phyloP scores from a whole-genome alignment of 345 rosid genomes.

The Alliaria petiolata region DNA sequence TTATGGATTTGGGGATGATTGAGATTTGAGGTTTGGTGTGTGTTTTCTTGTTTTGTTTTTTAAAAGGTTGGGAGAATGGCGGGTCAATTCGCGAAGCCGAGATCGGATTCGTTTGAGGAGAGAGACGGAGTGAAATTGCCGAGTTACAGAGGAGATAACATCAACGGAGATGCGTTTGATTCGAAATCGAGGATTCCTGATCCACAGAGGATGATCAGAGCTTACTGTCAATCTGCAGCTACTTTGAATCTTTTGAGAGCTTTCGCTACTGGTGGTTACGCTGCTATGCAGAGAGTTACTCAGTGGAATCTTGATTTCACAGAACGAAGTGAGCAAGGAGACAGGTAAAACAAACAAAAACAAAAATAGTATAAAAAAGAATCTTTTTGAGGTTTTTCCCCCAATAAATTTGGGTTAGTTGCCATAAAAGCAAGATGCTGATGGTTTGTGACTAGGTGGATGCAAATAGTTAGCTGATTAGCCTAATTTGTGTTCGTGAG shows the following conservation, averaged over 20 bases:
- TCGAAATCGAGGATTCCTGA: constrained; percentile 61
- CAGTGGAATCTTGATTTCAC: constrained; percentile 82
- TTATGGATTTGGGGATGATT: background rate
- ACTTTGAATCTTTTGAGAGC: constrained; percentile 74
- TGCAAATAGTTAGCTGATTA: background rate
- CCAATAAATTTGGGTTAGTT: background rate
- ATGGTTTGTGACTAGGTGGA: constrained; percentile 3
- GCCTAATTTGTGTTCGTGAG: background rate
- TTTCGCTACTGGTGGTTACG: constrained; percentile 80
- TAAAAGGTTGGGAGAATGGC: constrained; percentile 86
- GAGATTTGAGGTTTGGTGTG: background rate
- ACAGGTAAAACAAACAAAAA: constrained; percentile 52
- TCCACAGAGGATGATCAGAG: constrained; percentile 70
- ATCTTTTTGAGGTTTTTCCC: background rate
- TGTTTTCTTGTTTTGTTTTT: too few species aligned
- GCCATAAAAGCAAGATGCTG: background rate
- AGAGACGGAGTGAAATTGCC: constrained; percentile 62
- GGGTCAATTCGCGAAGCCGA: constrained; percentile 73
- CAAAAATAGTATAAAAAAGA: too few species aligned
- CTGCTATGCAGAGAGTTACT: constrained; percentile 82
- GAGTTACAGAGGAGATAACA: constrained; percentile 73
- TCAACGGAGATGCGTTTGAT: constrained; percentile 62
- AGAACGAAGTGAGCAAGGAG: constrained; percentile 66
- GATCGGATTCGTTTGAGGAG: constrained; percentile 66
- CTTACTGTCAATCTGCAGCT: constrained; percentile 75